These are phyloP conservation scores for Chenopodium formosanum DNA, from an alignment of 148 eudicot species.

Conservation along the genomic window DNA sequence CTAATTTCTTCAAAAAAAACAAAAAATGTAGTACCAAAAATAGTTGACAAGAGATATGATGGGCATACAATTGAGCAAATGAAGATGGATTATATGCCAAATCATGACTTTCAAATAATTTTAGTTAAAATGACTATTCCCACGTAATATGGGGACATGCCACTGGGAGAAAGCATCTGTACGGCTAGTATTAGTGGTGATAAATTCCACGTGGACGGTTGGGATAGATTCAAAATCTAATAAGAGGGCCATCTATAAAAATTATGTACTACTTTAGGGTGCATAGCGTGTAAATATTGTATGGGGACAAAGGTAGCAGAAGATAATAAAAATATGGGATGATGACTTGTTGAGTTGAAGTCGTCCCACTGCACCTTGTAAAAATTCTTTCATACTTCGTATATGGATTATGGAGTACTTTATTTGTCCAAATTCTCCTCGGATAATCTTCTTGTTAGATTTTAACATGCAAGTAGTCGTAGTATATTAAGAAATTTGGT, in stretches of 20 bases:
- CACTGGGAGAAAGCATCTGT: background rate
- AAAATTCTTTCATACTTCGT: background rate
- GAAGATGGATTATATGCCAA: background rate
- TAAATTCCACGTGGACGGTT: constrained; percentile 7
- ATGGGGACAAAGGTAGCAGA: constrained; percentile 28
- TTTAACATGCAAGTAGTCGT: too few species aligned
- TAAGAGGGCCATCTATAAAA: background rate
- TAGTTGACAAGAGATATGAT: background rate
- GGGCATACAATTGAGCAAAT: background rate
- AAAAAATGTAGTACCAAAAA: background rate
- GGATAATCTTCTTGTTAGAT: too few species aligned
- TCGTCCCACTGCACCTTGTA: background rate
- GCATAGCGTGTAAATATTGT: constrained; percentile 23
- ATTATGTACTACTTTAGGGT: constrained; percentile 27
- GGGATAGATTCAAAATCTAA: background rate
- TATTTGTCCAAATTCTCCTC: too few species aligned
- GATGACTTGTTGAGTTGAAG: background rate
- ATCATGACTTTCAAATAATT: background rate
- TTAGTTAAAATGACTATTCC: background rate
- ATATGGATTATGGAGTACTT: too few species aligned
- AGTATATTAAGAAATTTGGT: too few species aligned
- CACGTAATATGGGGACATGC: constrained; percentile 1
- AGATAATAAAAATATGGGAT: background rate
- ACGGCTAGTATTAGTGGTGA: background rate
- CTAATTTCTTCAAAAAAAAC: too few species aligned